Evolutionary conservation across 768 basidiomycete species (phyloP).

Genomic region (Leccinum olivaceopallidum): DNA sequence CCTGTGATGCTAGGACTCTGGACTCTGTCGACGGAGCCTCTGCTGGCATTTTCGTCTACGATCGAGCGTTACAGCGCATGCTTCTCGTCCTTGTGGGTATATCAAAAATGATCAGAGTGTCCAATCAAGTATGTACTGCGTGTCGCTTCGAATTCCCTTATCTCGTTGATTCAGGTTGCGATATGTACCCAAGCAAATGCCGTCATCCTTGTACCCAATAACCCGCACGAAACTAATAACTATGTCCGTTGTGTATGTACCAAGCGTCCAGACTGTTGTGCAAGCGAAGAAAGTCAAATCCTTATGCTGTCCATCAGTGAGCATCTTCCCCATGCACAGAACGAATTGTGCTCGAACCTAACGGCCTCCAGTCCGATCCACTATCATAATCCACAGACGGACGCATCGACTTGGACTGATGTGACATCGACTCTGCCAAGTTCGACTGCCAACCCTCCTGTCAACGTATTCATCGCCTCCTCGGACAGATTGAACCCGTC

Average conservation of each 20-base stretch:
- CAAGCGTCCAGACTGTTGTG: neutral
- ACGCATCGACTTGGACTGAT: constrained; percentile 42
- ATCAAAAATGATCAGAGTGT: constrained; percentile 32
- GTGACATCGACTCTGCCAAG: constrained; percentile 50
- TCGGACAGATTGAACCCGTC: constrained; percentile 50
- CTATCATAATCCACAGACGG: constrained; percentile 44
- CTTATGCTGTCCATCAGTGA: neutral
- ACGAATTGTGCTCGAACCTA: neutral
- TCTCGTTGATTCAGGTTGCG: neutral
- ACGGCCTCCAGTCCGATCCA: neutral
- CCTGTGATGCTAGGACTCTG: constrained; percentile 60
- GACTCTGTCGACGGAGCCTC: constrained; percentile 54
- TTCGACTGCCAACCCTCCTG: constrained; percentile 44
- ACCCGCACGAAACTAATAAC: neutral
- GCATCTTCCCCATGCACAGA: neutral
- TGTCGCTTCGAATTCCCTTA: neutral
- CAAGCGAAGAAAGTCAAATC: neutral
- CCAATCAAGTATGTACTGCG: neutral
- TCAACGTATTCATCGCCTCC: constrained; percentile 56
- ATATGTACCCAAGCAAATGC: neutral
- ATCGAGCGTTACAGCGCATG: constrained; percentile 52
- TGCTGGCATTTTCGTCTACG: constrained; percentile 54
- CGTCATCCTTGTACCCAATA: neutral
- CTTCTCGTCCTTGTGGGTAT: constrained; percentile 47
- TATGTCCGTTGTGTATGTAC: neutral